These are phyloP conservation scores for Suillus subalutaceus DNA, from an alignment of 768 basidiomycete species.

Conservation along the genomic window DNA sequence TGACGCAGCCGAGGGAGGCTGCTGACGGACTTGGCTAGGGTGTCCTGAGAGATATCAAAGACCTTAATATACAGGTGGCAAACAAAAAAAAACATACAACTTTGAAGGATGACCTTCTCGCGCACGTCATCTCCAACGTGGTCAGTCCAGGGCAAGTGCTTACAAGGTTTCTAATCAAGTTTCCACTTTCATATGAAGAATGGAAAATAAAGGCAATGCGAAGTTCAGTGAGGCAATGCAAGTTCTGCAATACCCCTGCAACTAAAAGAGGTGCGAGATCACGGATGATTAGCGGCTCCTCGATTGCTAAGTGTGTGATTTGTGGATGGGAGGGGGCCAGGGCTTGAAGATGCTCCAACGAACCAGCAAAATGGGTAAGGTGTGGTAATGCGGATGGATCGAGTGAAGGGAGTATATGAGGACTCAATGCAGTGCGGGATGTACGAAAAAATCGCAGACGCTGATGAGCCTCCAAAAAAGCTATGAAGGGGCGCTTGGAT, in stretches of 20 bases:
- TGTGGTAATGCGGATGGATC: conserved; percentile 46
- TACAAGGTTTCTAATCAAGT: conserved; percentile 67
- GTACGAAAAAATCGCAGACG: conserved; percentile 51
- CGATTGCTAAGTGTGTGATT: conserved; percentile 61
- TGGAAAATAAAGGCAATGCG: conserved; percentile 71
- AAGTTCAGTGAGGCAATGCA: conserved; percentile 58
- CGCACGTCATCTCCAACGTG: conserved; percentile 67
- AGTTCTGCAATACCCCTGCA: conserved; percentile 57
- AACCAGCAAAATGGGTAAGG: conserved; percentile 66
- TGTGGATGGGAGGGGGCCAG: conserved; percentile 50
- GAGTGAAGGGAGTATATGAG: conserved; percentile 54
- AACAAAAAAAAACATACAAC: conserved; percentile 46
- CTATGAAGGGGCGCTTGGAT: conserved; percentile 60
- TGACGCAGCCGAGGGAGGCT: conserved; percentile 65
- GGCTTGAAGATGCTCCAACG: conserved; percentile 66
- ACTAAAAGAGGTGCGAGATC: conserved; percentile 68
- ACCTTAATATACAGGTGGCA: neutral
- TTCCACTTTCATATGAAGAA: conserved; percentile 74
- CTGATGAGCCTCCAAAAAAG: conserved; percentile 70
- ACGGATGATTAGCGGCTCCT: conserved; percentile 67
- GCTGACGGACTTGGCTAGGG: conserved; percentile 63
- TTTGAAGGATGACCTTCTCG: conserved; percentile 72
- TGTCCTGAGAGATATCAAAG: conserved; percentile 22
- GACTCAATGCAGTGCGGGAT: conserved; percentile 56
- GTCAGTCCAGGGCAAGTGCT: conserved; percentile 65